A percentile compares a stretch with the other conserved stretches of the same genome.
These are phyloP conservation scores for Starmerella tilneyi DNA, from an alignment of 805 yeast species.

Conservation along the genomic window DNA sequence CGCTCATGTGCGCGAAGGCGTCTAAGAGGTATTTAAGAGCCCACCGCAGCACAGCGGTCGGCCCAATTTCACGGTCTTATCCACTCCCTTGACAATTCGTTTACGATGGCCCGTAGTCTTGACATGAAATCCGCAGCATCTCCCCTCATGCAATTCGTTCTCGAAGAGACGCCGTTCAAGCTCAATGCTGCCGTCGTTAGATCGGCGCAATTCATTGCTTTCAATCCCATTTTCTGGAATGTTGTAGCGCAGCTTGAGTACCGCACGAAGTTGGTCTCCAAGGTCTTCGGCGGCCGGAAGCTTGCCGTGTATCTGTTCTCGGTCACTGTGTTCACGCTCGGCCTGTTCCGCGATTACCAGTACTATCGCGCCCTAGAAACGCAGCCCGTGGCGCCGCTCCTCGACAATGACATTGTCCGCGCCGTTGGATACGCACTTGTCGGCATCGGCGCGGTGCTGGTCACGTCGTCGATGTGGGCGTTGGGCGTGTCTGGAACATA, in stretches of 20 bases:
- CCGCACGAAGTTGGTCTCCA: constrained; percentile 64
- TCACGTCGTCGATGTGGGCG: constrained; percentile 75
- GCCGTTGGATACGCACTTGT: constrained; percentile 48
- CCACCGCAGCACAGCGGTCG: too few relatives aligned
- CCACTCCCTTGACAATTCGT: background rate
- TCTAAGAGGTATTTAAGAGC: background rate
- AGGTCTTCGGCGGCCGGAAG: constrained; percentile 54
- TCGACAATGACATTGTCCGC: constrained; percentile 35
- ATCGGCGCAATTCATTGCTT: constrained; percentile 42
- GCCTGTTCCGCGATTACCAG: constrained; percentile 68
- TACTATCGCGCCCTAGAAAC: constrained; percentile 55
- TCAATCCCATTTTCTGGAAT: constrained; percentile 96
- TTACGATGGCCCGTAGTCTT: background rate
- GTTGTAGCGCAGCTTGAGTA: constrained; percentile 80
- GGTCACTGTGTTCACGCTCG: constrained; percentile 69
- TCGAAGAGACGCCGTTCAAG: background rate
- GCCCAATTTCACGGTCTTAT: too few relatives aligned
- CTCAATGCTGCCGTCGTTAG: constrained; percentile 16
- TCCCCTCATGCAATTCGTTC: background rate
- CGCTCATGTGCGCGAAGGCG: too few relatives aligned
- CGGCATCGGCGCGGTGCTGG: constrained; percentile 67
- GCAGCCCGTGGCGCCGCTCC: constrained; percentile 57
- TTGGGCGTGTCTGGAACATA: constrained; percentile 95
- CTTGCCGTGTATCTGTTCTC: constrained; percentile 74
- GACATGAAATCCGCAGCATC: constrained; percentile 1